Conservation (phyloP, 164 flowering plant genomes). For the Litsea cubeba region DNA sequence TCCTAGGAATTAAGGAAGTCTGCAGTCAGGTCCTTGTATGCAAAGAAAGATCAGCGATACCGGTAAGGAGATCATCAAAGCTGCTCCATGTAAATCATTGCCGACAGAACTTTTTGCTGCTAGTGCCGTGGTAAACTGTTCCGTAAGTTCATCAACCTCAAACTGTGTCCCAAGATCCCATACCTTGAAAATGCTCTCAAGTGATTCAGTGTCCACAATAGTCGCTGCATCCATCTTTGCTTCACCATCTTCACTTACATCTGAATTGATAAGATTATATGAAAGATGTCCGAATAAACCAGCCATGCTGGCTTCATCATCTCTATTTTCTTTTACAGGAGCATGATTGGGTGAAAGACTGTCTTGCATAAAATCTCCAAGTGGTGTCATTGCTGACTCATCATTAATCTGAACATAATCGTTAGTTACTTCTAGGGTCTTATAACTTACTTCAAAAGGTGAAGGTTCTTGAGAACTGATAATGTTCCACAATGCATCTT, state of each 20-base stretch:
- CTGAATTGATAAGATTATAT: neutral
- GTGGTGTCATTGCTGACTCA: constrained; percentile 1
- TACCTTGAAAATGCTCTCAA: constrained; percentile 52
- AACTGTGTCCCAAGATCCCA: constrained; percentile 51
- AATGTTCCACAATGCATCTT: constrained; percentile 47
- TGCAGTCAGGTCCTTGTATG: constrained; percentile 4
- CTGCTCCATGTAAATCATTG: constrained; percentile 12
- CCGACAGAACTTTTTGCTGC: constrained; percentile 16
- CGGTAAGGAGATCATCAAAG: constrained; percentile 36
- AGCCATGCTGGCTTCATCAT: constrained; percentile 3
- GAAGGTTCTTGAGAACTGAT: constrained; percentile 24
- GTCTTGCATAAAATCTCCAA: constrained; percentile 13
- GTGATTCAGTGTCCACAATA: constrained; percentile 24
- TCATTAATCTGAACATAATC: constrained; percentile 6
- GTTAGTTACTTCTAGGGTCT: constrained; percentile 1
- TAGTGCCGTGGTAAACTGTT: constrained; percentile 39
- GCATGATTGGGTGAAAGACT: constrained; percentile 15
- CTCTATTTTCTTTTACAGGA: constrained; percentile 4
- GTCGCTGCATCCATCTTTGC: constrained; percentile 17
- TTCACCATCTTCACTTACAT: constrained; percentile 6
- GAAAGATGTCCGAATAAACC: constrained; percentile 17
- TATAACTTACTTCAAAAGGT: constrained; percentile 3
- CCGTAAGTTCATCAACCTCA: constrained; percentile 44
- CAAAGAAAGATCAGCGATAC: constrained; percentile 50
- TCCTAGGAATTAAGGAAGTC: too few species aligned